phyloP scores from a whole-genome alignment of 1,139 yeast genomes.

The Protomyces inouyei region DNA sequence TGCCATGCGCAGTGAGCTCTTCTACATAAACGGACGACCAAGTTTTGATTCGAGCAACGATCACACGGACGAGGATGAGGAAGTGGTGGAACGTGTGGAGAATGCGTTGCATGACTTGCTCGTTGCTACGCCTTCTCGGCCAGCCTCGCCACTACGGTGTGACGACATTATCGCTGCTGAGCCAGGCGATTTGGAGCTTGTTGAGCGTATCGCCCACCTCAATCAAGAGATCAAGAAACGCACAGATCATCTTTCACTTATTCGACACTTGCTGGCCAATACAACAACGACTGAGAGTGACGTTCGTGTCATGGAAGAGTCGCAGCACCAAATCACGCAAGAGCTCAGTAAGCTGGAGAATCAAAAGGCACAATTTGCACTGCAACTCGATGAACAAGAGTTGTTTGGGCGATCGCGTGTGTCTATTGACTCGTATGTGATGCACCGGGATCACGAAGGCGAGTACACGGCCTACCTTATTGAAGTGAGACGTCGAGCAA shows the following conservation, averaged over 20 bases:
- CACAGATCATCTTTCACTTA: slow-evolving; percentile 56
- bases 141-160: too few relatives aligned
- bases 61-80: not conserved
- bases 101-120: not conserved
- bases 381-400: slow-evolving; percentile 59
- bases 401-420: slow-evolving; percentile 52
- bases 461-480: slow-evolving; percentile 9
- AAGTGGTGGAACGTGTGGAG: not conserved
- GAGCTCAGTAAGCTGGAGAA: slow-evolving; percentile 69
- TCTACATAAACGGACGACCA: too few relatives aligned
- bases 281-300: slow-evolving; percentile 75
- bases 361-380: slow-evolving; percentile 74
- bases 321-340: slow-evolving; percentile 58
- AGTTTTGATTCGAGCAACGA: not conserved
- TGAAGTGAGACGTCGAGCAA: slow-evolving; percentile 6
- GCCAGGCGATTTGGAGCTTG: slow-evolving; percentile 62
- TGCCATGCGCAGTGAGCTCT: too few relatives aligned
- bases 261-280: slow-evolving; percentile 61
- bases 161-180: slow-evolving; percentile 48
- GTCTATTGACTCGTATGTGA: not conserved
- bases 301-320: slow-evolving; percentile 60
- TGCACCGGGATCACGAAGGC: not conserved
- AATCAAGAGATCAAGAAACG: slow-evolving; percentile 53
- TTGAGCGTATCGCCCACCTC: slow-evolving; percentile 59
- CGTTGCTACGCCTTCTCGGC: not conserved